phyloP scores from a whole-genome alignment of 768 basidiomycete genomes.

The Termitomyces sp. region DNA sequence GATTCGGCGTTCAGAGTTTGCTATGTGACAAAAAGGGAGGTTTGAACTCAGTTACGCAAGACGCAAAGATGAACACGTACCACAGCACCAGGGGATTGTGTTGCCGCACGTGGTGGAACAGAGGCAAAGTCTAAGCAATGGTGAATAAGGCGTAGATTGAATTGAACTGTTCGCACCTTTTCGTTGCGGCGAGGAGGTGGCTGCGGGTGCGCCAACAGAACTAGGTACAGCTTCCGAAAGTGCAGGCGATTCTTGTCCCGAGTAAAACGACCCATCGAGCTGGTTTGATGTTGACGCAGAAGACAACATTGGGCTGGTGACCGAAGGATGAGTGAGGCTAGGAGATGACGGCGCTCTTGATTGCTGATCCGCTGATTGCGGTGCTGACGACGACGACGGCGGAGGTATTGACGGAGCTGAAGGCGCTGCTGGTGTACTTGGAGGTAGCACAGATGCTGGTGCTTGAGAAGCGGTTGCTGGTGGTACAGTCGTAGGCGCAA shows the following conservation, averaged over 20 bases:
- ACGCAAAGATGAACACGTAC: conserved; percentile 32
- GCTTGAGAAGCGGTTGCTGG: conserved; percentile 35
- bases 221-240: conserved; percentile 62
- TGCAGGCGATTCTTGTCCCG: conserved; percentile 70
- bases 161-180: conserved; percentile 42
- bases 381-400: conserved; percentile 28
- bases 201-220: conserved; percentile 42
- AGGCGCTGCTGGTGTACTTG: conserved; percentile 35
- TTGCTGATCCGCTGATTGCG: conserved; percentile 35
- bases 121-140: conserved; percentile 38
- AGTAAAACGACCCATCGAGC: conserved; percentile 68
- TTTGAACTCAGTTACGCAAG: not conserved
- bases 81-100: conserved; percentile 39
- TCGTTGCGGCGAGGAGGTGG: conserved; percentile 62
- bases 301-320: conserved; percentile 80
- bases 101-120: conserved; percentile 42
- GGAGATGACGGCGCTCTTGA: conserved; percentile 63
- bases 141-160: conserved; percentile 7
- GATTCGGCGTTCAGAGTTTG: conserved; percentile 35
- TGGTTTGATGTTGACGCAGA: conserved; percentile 68
- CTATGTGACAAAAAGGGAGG: conserved; percentile 23
- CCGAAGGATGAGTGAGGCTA: conserved; percentile 81
- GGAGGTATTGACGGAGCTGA: conserved; percentile 41
- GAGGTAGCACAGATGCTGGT: conserved; percentile 35
- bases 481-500: conserved; percentile 30